Evolutionary conservation across 148 eudicot species (phyloP).

Genomic region (Gaultheria prostrata): DNA sequence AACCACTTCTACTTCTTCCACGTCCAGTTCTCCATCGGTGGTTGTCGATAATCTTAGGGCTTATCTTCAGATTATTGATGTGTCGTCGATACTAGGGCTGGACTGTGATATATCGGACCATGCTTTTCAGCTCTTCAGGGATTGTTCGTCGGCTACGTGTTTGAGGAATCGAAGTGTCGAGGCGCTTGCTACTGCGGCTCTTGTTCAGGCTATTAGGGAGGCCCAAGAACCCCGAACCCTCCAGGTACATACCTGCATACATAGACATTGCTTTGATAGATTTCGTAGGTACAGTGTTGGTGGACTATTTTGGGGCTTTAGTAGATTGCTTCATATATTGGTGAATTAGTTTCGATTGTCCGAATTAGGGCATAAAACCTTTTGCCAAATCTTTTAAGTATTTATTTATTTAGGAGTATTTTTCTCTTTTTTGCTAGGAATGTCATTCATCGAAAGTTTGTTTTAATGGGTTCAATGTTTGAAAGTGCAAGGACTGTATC

Average conservation of each 20-base stretch:
- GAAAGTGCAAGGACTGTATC: neutral
- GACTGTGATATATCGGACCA: constrained; percentile 79
- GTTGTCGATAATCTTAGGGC: constrained; percentile 92
- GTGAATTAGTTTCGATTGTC: neutral
- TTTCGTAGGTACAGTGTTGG: neutral
- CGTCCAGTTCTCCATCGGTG: constrained; percentile 48
- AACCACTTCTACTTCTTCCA: constrained; percentile 29
- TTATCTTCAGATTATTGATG: constrained; percentile 83
- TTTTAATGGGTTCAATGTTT: neutral
- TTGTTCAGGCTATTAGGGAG: constrained; percentile 94
- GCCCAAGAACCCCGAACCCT: constrained; percentile 96
- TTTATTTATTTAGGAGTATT: no score
- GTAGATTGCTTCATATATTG: neutral
- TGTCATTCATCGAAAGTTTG: no score
- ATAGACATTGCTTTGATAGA: neutral
- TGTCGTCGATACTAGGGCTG: constrained; percentile 71
- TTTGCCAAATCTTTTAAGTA: no score
- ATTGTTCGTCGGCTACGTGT: constrained; percentile 92
- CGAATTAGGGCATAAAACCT: neutral
- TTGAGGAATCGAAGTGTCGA: constrained; percentile 95
- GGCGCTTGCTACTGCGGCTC: constrained; percentile 94
- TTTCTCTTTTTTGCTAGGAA: no score
- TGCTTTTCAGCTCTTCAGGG: constrained; percentile 93
- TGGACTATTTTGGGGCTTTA: neutral
- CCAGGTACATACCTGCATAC: constrained; percentile 43